Base-by-base conservation (phyloP, 2,329 filamentous ascomycete genomes). In the Anisogramma anomala region DNA sequence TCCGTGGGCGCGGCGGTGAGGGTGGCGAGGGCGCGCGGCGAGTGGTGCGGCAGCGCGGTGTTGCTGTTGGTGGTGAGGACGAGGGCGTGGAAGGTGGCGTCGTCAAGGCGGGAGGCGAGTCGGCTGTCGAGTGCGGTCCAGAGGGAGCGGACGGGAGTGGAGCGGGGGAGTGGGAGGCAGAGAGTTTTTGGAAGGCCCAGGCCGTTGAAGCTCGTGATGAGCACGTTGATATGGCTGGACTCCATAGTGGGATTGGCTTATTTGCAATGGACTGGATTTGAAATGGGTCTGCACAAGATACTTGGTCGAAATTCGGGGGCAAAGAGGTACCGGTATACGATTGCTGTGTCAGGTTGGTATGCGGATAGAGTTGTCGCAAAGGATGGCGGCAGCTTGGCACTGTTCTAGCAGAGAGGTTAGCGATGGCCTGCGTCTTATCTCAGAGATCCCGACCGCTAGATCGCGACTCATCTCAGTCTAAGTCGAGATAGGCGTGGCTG, bases 11-110 rank as follows among this genome's bases (percentile, higher is more conserved):
- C 51, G 25, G 59, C 56, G 3, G 71, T 65, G 27, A 91, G 69
- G 15, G 70, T 68, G 9, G 74, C 73, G 20, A 93, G 65, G 2
- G 73, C 67, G 0, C 63, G 56, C 2, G 66, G 51, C 14, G 76
- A 79, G 32, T 63, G 62, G 2, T 66, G 56, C 0, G 70, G 61
- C 0, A 95, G 66, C 50, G 82, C 72, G 50, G 77, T 82, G 58
- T 88, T 93, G 19, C 77, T 81, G 42, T 81, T 73, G 1, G 89
- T 94, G 2, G 87, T 93, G 28, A 98, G 69, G 45, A 89, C 75
- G 39, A 94, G 72, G 38, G 76, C 73, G 48, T 67, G 38, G 15
- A 47, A 44, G 18, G 34, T 44, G 3, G 39, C 37, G 2, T 44
- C 36, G 80, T 68, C 27, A 61, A 67, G 50, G 63, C 68, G 51